Evolutionary conservation across 1,284 basidiomycete species (phyloP), one percentile per base, ranked within the genome.

Genomic region (Cerrena zonata): DNA sequence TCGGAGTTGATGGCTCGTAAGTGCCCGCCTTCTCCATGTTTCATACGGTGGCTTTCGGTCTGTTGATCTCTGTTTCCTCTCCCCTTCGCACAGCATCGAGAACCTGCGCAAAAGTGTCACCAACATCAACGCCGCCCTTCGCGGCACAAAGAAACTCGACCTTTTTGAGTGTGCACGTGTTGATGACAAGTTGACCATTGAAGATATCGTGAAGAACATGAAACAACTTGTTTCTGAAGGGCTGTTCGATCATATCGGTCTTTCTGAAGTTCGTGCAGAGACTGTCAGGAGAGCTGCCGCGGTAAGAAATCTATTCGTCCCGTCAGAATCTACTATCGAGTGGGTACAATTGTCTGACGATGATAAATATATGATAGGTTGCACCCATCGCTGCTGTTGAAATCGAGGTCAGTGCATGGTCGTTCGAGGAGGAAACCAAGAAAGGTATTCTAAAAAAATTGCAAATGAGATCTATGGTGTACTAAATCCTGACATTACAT

Each of bases 361-460:
- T n/a, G n/a, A n/a, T n/a, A n/a, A n/a, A n/a, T n/a, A n/a, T n/a
- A n/a, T 21, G 13, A 0, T 37, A 76, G 74, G 66, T 78, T 25
- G 61, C 69, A 48, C 75, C 73, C 1, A 69, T 80, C 42, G 64
- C 73, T 2, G 65, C 69, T 3, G 73, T 76, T 30, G 79, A 81
- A 61, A 77, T 79, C 49, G 78, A 81, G 61, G 66, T 79, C 39
- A 78, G 76, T 37, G 69, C 76, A 12, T 79, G 75, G 69, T 64
- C 69, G 1, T 74, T 73, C 51, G 75, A 76, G 47, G 65, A 75
- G 26, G 76, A 78, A 55, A 70, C 68, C 1, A 68, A 66, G 58
- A 69, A 70, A 56, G 71, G 71, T 70, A 15, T n/a, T n/a, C n/a
- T n/a, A n/a, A n/a, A n/a, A n/a, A n/a, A n/a, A n/a, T n/a, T n/a